Base-by-base conservation (phyloP, 768 basidiomycete species). In the Boletus barrowsii region DNA sequence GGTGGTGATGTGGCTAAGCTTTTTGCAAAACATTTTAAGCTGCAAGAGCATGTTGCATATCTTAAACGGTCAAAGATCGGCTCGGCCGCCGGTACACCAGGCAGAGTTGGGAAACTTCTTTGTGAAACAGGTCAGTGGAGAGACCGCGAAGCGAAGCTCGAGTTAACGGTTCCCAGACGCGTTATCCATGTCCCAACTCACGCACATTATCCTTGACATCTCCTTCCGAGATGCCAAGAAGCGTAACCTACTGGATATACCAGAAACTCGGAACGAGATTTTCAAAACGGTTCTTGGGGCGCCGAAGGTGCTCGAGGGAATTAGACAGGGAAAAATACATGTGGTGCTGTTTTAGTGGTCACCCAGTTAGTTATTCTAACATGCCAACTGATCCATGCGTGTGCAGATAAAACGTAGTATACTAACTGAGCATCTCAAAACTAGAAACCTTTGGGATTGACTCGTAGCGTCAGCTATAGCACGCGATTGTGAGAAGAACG, bases 1-100 rank as follows among this genome's bases (percentile, higher is more conserved):
- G 86, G 90, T 51, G 93, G 90, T 11, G 92, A 96, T 59, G 87
- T 97, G 32, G 94, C 90, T 20, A 98, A 98, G 70, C 81, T 99
- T 26, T 98, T 98, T 63, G 93, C 95, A 30, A 94, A 88, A 71
- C 95, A 98, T 68, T 85, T 96, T 73, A 97, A 95, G 73, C 76
- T 95, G 39, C 76, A 86, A 46, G 90, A 95, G 53, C 95, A 98
- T 69, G 83, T 89, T 64, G 76, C 83, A 15, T 91, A 93, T 73
- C 78, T 98, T 63, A 79, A 80, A 64, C 80, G 83, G 60, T 95
- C 93, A n/a, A 90, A 87, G 68, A 82, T 98, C 43, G 88, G 87
- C 20, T 80, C 88, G 40, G 96, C 93, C 18, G 91, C 90, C 26
- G 96, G 96, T 18, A 99, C 96, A 3, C 95, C 96, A 24, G 88